These are phyloP conservation scores for Cajanus cajan DNA, from an alignment of 306 rosid genomes.

Conservation along the genomic window DNA sequence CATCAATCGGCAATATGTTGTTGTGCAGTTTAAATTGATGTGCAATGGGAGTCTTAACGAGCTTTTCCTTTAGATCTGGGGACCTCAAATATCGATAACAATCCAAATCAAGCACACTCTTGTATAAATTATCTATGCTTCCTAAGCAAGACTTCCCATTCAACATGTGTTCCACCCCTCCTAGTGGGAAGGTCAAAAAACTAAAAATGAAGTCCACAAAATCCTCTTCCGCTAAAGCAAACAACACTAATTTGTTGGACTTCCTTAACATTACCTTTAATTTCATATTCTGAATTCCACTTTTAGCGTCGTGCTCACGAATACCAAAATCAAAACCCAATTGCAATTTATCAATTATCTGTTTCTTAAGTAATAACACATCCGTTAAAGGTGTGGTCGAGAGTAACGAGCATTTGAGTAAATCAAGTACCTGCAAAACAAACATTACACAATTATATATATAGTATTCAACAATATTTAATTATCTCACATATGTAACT, in stretches of 20 bases:
- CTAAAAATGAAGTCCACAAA: conserved; percentile 14
- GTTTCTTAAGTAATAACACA: conserved; percentile 6
- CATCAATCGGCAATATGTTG: not conserved
- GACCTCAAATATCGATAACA: not conserved
- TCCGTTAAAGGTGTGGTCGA: conserved; percentile 4
- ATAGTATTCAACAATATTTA: no score
- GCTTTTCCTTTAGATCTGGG: not conserved
- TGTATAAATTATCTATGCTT: no score
- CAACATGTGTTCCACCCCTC: conserved; percentile 9
- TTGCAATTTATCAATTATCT: not conserved
- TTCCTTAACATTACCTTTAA: conserved; percentile 8
- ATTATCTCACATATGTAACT: no score
- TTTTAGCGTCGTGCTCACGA: not conserved
- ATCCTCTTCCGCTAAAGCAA: not conserved
- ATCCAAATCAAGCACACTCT: not conserved
- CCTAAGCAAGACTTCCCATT: conserved; percentile 1
- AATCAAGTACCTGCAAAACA: not conserved
- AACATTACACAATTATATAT: no score
- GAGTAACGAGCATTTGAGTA: conserved; percentile 1
- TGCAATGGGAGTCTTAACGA: not conserved
- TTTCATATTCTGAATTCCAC: no score
- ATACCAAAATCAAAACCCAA: not conserved
- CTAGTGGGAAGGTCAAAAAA: conserved; percentile 9
- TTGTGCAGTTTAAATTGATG: not conserved
- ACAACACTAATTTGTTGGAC: not conserved